These are phyloP conservation scores for Acer negundo DNA, from an alignment of 345 rosid species.

Conservation along the genomic window DNA sequence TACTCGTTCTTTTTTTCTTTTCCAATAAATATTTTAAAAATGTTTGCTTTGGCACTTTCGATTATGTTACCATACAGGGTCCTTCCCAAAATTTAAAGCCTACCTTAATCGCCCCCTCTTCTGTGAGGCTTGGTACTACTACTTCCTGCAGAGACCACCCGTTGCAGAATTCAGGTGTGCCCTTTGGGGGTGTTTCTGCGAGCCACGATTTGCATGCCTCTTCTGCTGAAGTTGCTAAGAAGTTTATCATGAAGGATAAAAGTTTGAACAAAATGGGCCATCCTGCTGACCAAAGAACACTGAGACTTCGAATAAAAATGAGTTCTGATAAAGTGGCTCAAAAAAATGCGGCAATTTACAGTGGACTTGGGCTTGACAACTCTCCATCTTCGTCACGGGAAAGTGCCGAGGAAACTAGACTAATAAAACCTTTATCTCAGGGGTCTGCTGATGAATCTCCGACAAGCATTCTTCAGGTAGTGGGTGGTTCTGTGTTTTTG, in stretches of 20 bases:
- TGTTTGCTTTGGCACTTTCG: slow-evolving; percentile 28
- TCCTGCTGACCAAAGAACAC: slow-evolving; percentile 39
- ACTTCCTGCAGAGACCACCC: slow-evolving; percentile 17
- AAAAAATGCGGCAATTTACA: slow-evolving; percentile 50
- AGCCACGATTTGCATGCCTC: slow-evolving; percentile 29
- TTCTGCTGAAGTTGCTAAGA: slow-evolving; percentile 33
- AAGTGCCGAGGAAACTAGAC: slow-evolving; percentile 47
- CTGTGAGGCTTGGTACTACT: slow-evolving; percentile 25
- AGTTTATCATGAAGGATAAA: slow-evolving; percentile 33
- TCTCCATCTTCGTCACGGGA: slow-evolving; percentile 58
- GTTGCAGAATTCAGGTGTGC: slow-evolving; percentile 22
- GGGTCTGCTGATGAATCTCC: slow-evolving; percentile 47
- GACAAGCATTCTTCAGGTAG: slow-evolving; percentile 66
- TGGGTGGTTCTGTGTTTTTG: slow-evolving; percentile 27
- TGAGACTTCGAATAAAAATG: slow-evolving; percentile 63
- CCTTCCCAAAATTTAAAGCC: slow-evolving; percentile 43
- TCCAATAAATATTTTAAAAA: neutral
- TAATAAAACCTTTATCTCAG: slow-evolving; percentile 26
- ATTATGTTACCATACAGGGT: slow-evolving; percentile 43
- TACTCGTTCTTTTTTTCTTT: neutral
- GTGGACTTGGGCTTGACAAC: slow-evolving; percentile 58
- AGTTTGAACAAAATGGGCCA: slow-evolving; percentile 33
- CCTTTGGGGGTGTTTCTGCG: slow-evolving; percentile 32
- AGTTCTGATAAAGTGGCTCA: slow-evolving; percentile 43
- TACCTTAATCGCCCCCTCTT: slow-evolving; percentile 29